A percentile compares a stretch with the other conserved stretches of the same genome.
Conservation (phyloP, 257 asterid species). For the Solanum sejunctum region DNA sequence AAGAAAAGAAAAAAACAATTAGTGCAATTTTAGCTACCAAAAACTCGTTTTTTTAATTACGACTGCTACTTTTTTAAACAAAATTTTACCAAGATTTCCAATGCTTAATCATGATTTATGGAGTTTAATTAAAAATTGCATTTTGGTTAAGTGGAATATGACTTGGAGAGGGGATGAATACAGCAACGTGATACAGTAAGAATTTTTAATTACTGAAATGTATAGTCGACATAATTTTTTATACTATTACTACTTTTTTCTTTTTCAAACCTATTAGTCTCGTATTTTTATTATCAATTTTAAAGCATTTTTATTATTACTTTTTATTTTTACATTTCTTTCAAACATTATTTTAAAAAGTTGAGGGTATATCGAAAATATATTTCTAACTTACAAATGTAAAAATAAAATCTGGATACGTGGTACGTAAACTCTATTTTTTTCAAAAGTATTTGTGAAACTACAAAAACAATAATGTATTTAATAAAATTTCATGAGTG, state of each 20-base stretch:
- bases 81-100: neutral
- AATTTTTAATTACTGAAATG: neutral
- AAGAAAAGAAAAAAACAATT: neutral
- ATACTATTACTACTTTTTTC: neutral
- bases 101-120: neutral
- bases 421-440: neutral
- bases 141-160: neutral
- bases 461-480: neutral
- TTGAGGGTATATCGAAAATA: accelerated
- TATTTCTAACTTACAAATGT: neutral
- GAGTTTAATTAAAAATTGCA: neutral
- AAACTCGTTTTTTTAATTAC: too few species aligned
- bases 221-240: neutral
- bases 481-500: neutral
- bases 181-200: neutral
- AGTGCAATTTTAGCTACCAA: neutral
- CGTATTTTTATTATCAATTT: neutral
- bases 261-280: neutral
- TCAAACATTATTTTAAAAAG: neutral
- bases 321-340: neutral
- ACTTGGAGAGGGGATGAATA: neutral
- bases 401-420: neutral
- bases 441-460: neutral
- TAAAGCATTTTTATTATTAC: neutral
- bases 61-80: neutral